Conservation (phyloP, 768 basidiomycete species). For the Calocybe cyanea region DNA sequence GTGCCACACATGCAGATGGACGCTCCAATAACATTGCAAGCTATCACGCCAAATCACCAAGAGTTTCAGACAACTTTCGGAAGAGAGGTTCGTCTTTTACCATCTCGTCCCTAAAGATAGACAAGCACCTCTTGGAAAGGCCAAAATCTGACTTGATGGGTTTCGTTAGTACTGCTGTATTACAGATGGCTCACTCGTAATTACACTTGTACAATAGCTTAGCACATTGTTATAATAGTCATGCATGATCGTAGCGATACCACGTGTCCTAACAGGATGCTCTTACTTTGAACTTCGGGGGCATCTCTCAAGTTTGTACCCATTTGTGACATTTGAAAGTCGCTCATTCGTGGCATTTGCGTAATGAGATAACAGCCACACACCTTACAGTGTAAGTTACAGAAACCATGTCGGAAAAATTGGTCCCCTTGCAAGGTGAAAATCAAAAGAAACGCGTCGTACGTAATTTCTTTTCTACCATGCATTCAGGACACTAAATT, state of each 20-base stretch:
- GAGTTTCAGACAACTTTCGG: conserved; percentile 78
- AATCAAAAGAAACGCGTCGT: conserved; percentile 84
- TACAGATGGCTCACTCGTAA: no score
- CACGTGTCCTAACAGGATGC: no score
- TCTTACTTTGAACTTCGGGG: no score
- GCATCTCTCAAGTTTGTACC: no score
- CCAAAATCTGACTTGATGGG: conserved; percentile 44
- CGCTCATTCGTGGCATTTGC: background rate
- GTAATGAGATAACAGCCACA: conserved; percentile 11
- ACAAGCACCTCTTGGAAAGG: conserved; percentile 59
- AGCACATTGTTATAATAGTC: no score
- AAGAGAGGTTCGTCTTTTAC: conserved; percentile 54
- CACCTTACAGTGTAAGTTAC: background rate
- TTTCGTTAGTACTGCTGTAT: no score
- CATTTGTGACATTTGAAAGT: no score
- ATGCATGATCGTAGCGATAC: no score
- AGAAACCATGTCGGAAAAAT: conserved; percentile 40
- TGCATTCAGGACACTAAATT: conserved; percentile 4
- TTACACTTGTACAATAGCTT: no score
- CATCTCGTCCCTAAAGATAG: conserved; percentile 30
- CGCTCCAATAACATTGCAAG: conserved; percentile 66
- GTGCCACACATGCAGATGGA: conserved; percentile 48
- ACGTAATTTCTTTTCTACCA: conserved; percentile 30
- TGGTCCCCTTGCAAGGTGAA: conserved; percentile 70
- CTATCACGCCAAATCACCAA: conserved; percentile 76